Conservation (phyloP, 495 filamentous ascomycete genomes). For the Aspergillus asperescens region DNA sequence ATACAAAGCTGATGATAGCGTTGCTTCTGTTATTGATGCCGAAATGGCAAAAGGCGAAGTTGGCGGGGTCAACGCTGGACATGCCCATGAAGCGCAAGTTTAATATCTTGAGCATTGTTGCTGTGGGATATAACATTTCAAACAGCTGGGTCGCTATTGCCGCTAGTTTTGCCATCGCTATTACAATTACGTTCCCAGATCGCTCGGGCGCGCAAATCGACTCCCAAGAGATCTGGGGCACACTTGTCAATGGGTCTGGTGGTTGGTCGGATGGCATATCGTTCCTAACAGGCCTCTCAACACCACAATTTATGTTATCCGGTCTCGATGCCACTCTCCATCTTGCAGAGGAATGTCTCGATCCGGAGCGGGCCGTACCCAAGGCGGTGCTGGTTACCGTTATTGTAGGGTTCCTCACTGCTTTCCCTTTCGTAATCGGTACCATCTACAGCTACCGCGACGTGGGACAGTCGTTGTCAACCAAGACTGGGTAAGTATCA, state of each 20-base stretch:
- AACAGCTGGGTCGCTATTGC: constrained; percentile 32
- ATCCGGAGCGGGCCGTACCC: constrained; percentile 29
- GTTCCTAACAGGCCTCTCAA: constrained; percentile 34
- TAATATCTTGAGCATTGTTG: constrained; percentile 28
- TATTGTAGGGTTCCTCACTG: constrained; percentile 29
- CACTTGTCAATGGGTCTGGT: constrained; percentile 28
- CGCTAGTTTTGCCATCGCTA: constrained; percentile 27
- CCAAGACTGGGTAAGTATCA: constrained; percentile 23
- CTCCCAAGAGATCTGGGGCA: constrained; percentile 22
- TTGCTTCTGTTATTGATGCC: constrained; percentile 2
- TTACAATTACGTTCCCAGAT: constrained; percentile 27
- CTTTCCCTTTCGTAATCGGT: constrained; percentile 29
- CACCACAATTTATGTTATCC: constrained; percentile 31
- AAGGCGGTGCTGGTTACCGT: constrained; percentile 28
- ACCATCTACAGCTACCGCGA: constrained; percentile 29
- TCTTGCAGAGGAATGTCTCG: constrained; percentile 32
- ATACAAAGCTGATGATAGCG: constrained; percentile 8
- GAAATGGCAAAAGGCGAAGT: constrained; percentile 22
- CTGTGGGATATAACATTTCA: constrained; percentile 31
- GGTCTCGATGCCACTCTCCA: constrained; percentile 35
- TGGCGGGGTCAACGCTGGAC: constrained; percentile 11
- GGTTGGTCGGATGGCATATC: constrained; percentile 31
- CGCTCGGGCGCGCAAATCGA: constrained; percentile 19
- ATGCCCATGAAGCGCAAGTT: constrained; percentile 23
- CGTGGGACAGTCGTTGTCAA: constrained; percentile 18